Evolutionary conservation across 2,329 filamentous ascomycete genomes (phyloP), one percentile per base, ranked within the genome.

Genomic region (Furcasterigmium sp.): DNA sequence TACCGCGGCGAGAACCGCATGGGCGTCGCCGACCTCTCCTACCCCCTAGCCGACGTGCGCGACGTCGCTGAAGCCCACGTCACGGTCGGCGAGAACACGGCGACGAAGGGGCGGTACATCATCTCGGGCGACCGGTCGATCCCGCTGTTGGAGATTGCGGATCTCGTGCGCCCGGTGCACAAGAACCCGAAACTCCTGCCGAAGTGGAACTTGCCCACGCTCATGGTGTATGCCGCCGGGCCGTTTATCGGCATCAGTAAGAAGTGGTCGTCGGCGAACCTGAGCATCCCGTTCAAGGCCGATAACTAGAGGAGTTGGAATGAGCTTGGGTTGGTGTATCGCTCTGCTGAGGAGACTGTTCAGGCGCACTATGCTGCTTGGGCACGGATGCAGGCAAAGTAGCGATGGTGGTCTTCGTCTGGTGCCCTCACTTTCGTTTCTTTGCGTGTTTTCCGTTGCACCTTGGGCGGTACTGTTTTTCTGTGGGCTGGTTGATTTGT

Each of bases 21-120:
- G n/a, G 57, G 56, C 5, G 45, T 54, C 7, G 53, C 57, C 3
- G 55, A 57, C 37, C 18, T 60, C 14, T 48, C 39, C n/a, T 57
- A 54, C 17, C 43, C 46, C 23, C 26, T 46, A 9, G 46, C 51
- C 11, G 53, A 56, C 38, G 53, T 55, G 4, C 48, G 53, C 21
- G 54, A 56, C 26, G 53, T 54, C 9, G 54, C 52, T 2, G 19
- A 45, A 23, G 52, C 53, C 3, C 52, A 54, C 23, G 42, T 49
- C 13, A 41, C 8, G 23, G 50, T 43, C 10, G 46, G 41, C 9
- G 46, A 46, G 39, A 20, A 32, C 15, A 8, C 29, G 11, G 34
- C n/a, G 18, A 41, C 49, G 5, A 41, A 45, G 5, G 49, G 49
- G 6, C 38, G 43, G 7, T 48, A 37, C 35, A 48, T 46, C 25